These are phyloP conservation scores for Hypocrella siamensis DNA, from an alignment of 2,329 filamentous ascomycete species.

Conservation along the genomic window DNA sequence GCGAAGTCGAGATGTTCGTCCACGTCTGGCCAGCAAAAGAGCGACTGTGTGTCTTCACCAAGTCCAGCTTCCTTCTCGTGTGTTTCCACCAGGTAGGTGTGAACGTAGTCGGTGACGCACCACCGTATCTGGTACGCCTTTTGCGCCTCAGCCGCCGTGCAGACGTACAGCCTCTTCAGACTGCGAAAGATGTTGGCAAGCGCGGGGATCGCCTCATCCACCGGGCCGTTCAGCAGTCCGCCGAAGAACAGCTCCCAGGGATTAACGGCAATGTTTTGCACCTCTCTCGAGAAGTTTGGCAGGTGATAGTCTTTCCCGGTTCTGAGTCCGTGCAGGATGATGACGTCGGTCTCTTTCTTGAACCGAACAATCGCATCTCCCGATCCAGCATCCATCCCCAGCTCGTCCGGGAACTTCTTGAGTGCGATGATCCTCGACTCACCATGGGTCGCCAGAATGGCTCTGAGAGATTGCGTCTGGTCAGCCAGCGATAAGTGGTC, in stretches of 20 bases:
- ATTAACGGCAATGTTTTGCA: slow-evolving; percentile 13
- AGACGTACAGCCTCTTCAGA: slow-evolving; percentile 13
- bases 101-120: slow-evolving; percentile 15
- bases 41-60: slow-evolving; percentile 10
- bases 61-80: slow-evolving; percentile 10
- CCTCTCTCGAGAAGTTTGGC: slow-evolving; percentile 12
- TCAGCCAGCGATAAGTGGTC: slow-evolving; percentile 11
- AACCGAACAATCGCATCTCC: slow-evolving; percentile 13
- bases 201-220: slow-evolving; percentile 1
- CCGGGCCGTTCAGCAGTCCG: background rate
- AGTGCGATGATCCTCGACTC: slow-evolving; percentile 20
- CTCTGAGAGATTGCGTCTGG: slow-evolving; percentile 13
- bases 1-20: slow-evolving; percentile 14
- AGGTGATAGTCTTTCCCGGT: slow-evolving; percentile 5
- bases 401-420: slow-evolving; percentile 15
- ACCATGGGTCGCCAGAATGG: slow-evolving; percentile 16
- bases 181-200: slow-evolving; percentile 7
- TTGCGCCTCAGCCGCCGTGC: background rate
- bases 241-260: slow-evolving; percentile 2
- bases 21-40: slow-evolving; percentile 19
- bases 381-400: slow-evolving; percentile 11
- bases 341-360: slow-evolving; percentile 15
- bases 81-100: slow-evolving; percentile 12
- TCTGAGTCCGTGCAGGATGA: slow-evolving; percentile 9
- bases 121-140: slow-evolving; percentile 10